Percentiles rank a stretch among this genome's conserved stretches.
phyloP scores from a whole-genome alignment of 192 early-diverging fungal species.

The Hyaloraphidium curvatum region DNA sequence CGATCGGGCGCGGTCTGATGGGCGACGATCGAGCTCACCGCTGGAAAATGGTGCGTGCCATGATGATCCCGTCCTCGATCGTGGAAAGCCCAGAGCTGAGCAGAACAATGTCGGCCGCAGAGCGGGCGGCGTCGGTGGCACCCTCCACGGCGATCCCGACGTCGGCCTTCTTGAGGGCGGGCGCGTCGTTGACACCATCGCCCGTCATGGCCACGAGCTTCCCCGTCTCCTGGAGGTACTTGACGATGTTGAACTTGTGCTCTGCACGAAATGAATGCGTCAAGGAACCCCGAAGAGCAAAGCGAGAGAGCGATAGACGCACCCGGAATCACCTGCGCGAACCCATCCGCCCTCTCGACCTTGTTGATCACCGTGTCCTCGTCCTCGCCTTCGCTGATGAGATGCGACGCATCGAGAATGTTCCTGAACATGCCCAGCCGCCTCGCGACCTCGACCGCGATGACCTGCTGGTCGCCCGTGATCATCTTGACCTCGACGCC shows the following conservation, averaged over 20 bases:
- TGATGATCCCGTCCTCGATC: conserved; percentile 78
- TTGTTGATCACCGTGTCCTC: conserved; percentile 74
- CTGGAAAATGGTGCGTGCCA: conserved; percentile 84
- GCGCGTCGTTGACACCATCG: conserved; percentile 95
- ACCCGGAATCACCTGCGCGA: conserved; percentile 92
- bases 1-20: too few species aligned
- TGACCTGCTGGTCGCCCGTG: conserved; percentile 87
- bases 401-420: conserved; percentile 64
- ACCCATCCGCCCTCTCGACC: conserved; percentile 75
- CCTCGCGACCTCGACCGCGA: conserved; percentile 78
- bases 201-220: conserved; percentile 85
- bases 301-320: too few species aligned
- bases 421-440: conserved; percentile 83
- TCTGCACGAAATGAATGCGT: too few species aligned
- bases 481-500: conserved; percentile 93
- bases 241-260: conserved; percentile 95
- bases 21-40: too few species aligned
- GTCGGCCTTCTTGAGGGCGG: conserved; percentile 91
- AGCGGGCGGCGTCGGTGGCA: conserved; percentile 88
- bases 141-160: conserved; percentile 93
- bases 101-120: conserved; percentile 89
- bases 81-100: conserved; percentile 74
- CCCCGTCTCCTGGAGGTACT: conserved; percentile 77
- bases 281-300: too few species aligned
- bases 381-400: conserved; percentile 52